Conservation (phyloP, 1,284 basidiomycete species). For the Pseudozyma flocculosa region DNA sequence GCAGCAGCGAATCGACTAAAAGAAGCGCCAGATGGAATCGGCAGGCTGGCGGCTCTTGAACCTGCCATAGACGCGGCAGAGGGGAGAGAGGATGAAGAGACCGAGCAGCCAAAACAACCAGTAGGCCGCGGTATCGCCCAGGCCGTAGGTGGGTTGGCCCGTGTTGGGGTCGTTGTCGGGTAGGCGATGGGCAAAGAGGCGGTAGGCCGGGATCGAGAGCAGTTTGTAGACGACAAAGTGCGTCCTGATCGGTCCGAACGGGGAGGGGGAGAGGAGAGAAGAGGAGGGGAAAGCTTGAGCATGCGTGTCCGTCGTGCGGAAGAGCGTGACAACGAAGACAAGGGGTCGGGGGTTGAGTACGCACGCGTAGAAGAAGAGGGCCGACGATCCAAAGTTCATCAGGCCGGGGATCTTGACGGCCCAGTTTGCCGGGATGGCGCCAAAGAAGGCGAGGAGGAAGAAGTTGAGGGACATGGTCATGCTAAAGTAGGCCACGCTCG, state of each 20-base stretch:
- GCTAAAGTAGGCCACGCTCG: conserved; percentile 36
- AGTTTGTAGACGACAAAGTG: conserved; percentile 23
- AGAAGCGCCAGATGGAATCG: conserved; percentile 35
- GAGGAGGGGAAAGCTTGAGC: too few relatives aligned
- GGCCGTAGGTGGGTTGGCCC: conserved; percentile 10
- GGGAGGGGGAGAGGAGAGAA: background rate
- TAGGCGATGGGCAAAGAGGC: conserved; percentile 22
- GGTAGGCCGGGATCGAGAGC: conserved; percentile 16
- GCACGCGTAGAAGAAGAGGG: conserved; percentile 46
- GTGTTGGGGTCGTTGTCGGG: conserved; percentile 20
- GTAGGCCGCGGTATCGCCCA: conserved; percentile 16
- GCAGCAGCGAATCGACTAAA: too few relatives aligned
- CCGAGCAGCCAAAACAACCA: conserved; percentile 21
- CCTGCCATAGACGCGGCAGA: conserved; percentile 19
- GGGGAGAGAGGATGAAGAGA: conserved; percentile 14
- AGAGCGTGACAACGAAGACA: too few relatives aligned
- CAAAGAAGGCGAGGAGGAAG: conserved; percentile 31
- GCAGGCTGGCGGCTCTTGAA: conserved; percentile 16
- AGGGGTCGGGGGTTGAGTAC: background rate
- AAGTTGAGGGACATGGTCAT: conserved; percentile 36
- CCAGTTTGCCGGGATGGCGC: conserved; percentile 8
- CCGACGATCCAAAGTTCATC: conserved; percentile 30
- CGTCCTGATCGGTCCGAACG: background rate
- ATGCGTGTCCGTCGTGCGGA: too few relatives aligned
- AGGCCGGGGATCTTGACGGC: conserved; percentile 13